These are phyloP conservation scores for Capillidium heterosporum DNA, from an alignment of 371 early-diverging fungal species.

Conservation along the genomic window DNA sequence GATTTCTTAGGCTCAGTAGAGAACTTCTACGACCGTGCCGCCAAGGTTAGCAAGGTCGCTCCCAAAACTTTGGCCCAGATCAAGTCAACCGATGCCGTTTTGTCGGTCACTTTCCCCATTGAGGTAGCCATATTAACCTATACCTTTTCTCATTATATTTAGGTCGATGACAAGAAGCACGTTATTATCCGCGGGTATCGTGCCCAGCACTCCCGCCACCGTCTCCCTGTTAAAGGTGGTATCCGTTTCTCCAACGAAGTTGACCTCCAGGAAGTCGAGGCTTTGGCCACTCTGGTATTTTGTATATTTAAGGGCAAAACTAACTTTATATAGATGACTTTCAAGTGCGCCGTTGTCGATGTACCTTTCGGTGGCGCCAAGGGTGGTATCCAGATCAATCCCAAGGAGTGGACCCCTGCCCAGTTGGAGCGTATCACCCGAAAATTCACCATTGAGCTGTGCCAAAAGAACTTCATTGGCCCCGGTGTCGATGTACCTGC, in stretches of 20 bases:
- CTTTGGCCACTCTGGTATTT: slow-evolving; percentile 32
- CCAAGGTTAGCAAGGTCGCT: slow-evolving; percentile 42
- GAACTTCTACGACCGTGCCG: slow-evolving; percentile 57
- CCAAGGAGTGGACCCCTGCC: slow-evolving; percentile 23
- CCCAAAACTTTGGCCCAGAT: slow-evolving; percentile 53
- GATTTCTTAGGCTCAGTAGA: slow-evolving; percentile 63
- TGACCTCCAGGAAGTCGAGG: slow-evolving; percentile 61
- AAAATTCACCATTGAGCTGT: slow-evolving; percentile 74
- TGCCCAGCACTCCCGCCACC: slow-evolving; percentile 77
- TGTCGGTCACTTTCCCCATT: slow-evolving; percentile 73
- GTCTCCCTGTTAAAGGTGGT: slow-evolving; percentile 52
- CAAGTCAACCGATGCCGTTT: slow-evolving; percentile 56
- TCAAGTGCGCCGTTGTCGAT: slow-evolving; percentile 83
- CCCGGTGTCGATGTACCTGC: slow-evolving; percentile 39
- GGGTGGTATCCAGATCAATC: slow-evolving; percentile 7
- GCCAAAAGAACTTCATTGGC: slow-evolving; percentile 72
- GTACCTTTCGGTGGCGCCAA: slow-evolving; percentile 31
- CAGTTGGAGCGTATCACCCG: slow-evolving; percentile 78
- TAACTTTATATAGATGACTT: slow-evolving; percentile 42
- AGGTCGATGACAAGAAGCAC: slow-evolving; percentile 45
- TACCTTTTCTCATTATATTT: not conserved
- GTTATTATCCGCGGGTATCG: slow-evolving; percentile 69
- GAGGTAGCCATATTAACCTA: slow-evolving; percentile 10
- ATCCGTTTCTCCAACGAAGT: slow-evolving; percentile 8
- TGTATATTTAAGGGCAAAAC: not conserved